Evolutionary conservation across 2,329 filamentous ascomycete species (phyloP).

Genomic region (Apiospora phragmitis): DNA sequence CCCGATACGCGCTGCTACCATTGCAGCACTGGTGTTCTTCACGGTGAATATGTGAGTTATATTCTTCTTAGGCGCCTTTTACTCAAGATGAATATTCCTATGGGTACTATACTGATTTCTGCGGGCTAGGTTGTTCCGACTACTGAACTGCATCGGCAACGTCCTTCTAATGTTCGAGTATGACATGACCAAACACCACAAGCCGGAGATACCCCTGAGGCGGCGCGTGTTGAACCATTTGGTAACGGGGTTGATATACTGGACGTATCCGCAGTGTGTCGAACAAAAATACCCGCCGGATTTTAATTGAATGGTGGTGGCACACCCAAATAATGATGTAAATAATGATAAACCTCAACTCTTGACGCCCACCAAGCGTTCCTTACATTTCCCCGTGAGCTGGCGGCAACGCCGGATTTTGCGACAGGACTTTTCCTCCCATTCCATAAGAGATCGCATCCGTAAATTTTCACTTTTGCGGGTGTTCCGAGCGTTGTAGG

Average conservation of each 20-base stretch:
- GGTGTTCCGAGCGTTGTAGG: neutral
- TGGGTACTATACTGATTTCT: neutral
- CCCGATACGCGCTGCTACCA: slow-evolving; percentile 21
- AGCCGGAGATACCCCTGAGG: slow-evolving; percentile 28
- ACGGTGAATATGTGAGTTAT: slow-evolving; percentile 39
- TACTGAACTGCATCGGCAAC: slow-evolving; percentile 41
- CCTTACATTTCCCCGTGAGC: neutral
- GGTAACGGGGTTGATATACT: slow-evolving; percentile 37
- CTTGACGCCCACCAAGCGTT: neutral
- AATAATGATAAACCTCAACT: neutral
- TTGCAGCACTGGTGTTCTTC: slow-evolving; percentile 36
- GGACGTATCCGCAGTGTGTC: slow-evolving; percentile 42
- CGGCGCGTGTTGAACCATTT: slow-evolving; percentile 28
- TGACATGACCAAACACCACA: slow-evolving; percentile 38
- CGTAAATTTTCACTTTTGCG: neutral
- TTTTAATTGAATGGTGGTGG: slow-evolving; percentile 15
- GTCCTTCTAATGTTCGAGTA: slow-evolving; percentile 38
- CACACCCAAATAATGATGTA: neutral
- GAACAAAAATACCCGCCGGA: slow-evolving; percentile 38
- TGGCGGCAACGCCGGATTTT: neutral
- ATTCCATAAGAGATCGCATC: no score
- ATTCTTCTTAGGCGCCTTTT: neutral
- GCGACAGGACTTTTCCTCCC: neutral
- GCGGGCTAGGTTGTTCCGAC: slow-evolving; percentile 34
- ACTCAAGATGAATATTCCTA: no score